These are phyloP conservation scores for Quercus berberidifolia DNA, from an alignment of 306 rosid species.

Conservation along the genomic window DNA sequence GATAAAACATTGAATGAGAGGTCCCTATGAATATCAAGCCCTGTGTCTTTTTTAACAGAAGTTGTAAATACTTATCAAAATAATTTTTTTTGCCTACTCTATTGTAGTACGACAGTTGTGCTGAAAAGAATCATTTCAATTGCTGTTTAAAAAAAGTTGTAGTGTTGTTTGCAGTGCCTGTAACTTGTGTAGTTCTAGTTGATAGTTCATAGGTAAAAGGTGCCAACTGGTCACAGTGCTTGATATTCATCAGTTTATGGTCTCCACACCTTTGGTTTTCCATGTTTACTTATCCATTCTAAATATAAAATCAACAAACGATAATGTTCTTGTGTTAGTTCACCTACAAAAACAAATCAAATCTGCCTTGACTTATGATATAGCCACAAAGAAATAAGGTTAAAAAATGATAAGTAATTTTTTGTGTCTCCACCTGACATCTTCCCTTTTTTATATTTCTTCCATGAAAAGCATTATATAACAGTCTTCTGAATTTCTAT, in stretches of 20 bases:
- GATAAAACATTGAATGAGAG: background rate
- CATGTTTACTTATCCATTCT: background rate
- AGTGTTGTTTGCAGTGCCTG: background rate
- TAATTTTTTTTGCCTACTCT: background rate
- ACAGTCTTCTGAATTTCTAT: slow-evolving; percentile 8
- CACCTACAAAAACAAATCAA: background rate
- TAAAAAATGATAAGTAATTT: background rate
- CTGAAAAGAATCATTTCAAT: background rate
- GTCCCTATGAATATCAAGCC: background rate
- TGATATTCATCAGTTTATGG: too few relatives aligned
- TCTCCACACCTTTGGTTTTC: background rate
- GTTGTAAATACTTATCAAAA: too few relatives aligned
- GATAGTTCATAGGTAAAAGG: too few relatives aligned
- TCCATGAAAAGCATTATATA: slow-evolving; percentile 8
- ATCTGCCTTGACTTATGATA: background rate
- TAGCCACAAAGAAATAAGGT: background rate
- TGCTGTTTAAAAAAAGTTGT: background rate
- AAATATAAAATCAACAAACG: background rate
- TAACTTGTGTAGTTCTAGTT: too few relatives aligned
- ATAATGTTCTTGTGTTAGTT: background rate
- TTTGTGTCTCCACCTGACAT: background rate
- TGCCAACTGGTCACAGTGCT: too few relatives aligned
- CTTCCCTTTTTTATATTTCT: background rate
- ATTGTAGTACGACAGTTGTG: background rate
- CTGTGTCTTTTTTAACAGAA: too few relatives aligned